Evolutionary conservation across 208 protist species (phyloP).

Genomic region (Porcisia hertigi): DNA sequence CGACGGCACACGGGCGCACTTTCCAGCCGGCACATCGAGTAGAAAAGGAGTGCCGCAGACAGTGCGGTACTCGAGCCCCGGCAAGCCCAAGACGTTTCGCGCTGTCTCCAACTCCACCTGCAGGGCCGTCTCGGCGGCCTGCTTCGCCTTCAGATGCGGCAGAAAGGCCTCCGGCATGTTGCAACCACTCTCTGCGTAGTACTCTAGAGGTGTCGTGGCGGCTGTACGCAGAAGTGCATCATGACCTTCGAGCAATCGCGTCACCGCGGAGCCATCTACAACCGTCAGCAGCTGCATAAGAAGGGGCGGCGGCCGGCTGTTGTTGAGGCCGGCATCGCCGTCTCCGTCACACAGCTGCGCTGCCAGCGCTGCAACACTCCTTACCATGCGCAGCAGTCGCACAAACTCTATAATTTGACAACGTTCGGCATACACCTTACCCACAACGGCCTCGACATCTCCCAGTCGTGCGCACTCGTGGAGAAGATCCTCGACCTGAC

Average conservation of each 20-base stretch:
- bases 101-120: conserved; percentile 63
- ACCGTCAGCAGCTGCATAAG: conserved; percentile 32
- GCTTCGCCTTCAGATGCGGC: conserved; percentile 41
- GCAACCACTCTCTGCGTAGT: conserved; percentile 38
- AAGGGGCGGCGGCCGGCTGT: conserved; percentile 13
- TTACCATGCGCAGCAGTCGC: conserved; percentile 62
- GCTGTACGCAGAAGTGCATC: conserved; percentile 38
- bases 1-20: conserved; percentile 46
- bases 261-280: conserved; percentile 26
- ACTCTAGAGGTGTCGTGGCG: conserved; percentile 66
- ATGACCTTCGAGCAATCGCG: conserved; percentile 40
- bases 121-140: conserved; percentile 42
- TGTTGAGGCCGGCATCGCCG: not conserved
- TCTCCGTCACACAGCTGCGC: conserved; percentile 18
- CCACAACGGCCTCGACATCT: conserved; percentile 77
- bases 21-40: conserved; percentile 67
- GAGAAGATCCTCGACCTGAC: conserved; percentile 55
- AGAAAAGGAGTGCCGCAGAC: conserved; percentile 81
- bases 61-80: conserved; percentile 75
- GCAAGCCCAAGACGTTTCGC: conserved; percentile 49
- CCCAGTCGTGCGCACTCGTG: conserved; percentile 66
- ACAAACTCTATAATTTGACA: conserved; percentile 76
- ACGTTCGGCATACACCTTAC: conserved; percentile 73
- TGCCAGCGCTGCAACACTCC: conserved; percentile 32
- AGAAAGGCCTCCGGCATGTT: conserved; percentile 32